Evolutionary conservation across 1,139 yeast species (phyloP).

Genomic region (Kodamaea sp.): DNA sequence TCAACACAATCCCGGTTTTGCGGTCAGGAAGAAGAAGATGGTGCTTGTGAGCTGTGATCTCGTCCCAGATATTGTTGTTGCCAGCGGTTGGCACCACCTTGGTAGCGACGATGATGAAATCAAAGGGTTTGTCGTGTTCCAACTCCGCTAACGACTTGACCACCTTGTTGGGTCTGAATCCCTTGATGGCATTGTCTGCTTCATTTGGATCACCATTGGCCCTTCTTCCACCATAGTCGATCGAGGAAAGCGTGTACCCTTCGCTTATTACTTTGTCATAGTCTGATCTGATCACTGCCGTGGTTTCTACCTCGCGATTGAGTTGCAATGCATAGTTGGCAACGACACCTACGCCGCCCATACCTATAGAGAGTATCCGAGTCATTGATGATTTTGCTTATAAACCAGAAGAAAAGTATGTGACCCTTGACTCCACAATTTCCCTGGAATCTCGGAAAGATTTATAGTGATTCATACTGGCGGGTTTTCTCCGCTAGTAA

Average conservation of each 20-base stretch:
- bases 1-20: slow-evolving; percentile 54
- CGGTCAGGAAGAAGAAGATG: slow-evolving; percentile 11
- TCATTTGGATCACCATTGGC: slow-evolving; percentile 17
- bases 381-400: slow-evolving; percentile 15
- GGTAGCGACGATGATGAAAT: slow-evolving; percentile 35
- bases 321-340: slow-evolving; percentile 60
- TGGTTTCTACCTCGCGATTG: slow-evolving; percentile 36
- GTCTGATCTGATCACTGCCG: slow-evolving; percentile 36
- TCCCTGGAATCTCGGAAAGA: too few species aligned
- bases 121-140: slow-evolving; percentile 27
- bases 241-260: slow-evolving; percentile 33
- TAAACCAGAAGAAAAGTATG: not conserved
- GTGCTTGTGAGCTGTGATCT: slow-evolving; percentile 15
- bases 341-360: slow-evolving; percentile 76
- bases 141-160: slow-evolving; percentile 28
- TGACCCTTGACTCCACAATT: too few species aligned
- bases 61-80: slow-evolving; percentile 26
- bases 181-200: slow-evolving; percentile 18
- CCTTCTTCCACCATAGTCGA: slow-evolving; percentile 26
- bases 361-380: slow-evolving; percentile 57
- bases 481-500: too few species aligned
- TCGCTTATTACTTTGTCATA: slow-evolving; percentile 25
- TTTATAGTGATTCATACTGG: too few species aligned
- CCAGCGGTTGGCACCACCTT: slow-evolving; percentile 32
- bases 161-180: slow-evolving; percentile 28